Percentiles rank a stretch among this genome's conserved stretches.
phyloP scores from a whole-genome alignment of 495 filamentous ascomycete species.

The Xylaria sp. region DNA sequence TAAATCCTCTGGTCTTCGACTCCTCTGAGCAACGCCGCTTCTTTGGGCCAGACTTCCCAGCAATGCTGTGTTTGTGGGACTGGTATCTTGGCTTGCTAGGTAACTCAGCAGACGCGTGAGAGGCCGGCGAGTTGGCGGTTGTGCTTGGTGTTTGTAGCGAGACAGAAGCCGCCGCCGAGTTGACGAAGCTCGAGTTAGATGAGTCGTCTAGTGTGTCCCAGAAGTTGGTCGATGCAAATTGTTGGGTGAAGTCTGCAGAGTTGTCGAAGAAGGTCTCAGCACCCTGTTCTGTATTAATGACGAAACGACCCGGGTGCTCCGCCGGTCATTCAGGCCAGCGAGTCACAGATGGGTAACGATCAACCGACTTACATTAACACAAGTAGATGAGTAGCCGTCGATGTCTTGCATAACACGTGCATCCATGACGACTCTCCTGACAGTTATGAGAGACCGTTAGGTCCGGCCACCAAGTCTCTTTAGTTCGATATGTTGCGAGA shows the following conservation, averaged over 20 bases:
- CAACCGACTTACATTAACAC: slow-evolving; percentile 37
- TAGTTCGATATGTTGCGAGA: slow-evolving; percentile 19
- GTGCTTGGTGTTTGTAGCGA: slow-evolving; percentile 40
- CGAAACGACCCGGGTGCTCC: not conserved
- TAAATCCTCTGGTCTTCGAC: slow-evolving; percentile 33
- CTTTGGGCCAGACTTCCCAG: slow-evolving; percentile 37
- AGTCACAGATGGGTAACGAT: slow-evolving; percentile 23
- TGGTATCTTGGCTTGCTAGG: slow-evolving; percentile 22
- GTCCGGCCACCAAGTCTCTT: slow-evolving; percentile 13
- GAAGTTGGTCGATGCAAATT: slow-evolving; percentile 42
- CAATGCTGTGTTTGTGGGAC: slow-evolving; percentile 42
- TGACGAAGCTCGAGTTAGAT: slow-evolving; percentile 41
- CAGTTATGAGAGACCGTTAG: slow-evolving; percentile 36
- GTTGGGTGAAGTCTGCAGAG: slow-evolving; percentile 40
- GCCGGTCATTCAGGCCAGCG: not conserved
- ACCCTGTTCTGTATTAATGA: slow-evolving; percentile 37
- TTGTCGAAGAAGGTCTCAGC: slow-evolving; percentile 45
- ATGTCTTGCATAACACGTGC: slow-evolving; percentile 48
- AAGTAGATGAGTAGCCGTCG: slow-evolving; percentile 40
- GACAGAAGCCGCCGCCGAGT: slow-evolving; percentile 39
- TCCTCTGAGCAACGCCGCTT: slow-evolving; percentile 43
- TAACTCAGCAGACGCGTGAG: slow-evolving; percentile 23
- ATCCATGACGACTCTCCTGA: slow-evolving; percentile 45
- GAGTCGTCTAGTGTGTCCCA: slow-evolving; percentile 45
- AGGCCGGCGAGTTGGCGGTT: slow-evolving; percentile 26